Evolutionary conservation across 345 rosid species (phyloP), one percentile per base, ranked within the genome.

Genomic region (Firmiana major): DNA sequence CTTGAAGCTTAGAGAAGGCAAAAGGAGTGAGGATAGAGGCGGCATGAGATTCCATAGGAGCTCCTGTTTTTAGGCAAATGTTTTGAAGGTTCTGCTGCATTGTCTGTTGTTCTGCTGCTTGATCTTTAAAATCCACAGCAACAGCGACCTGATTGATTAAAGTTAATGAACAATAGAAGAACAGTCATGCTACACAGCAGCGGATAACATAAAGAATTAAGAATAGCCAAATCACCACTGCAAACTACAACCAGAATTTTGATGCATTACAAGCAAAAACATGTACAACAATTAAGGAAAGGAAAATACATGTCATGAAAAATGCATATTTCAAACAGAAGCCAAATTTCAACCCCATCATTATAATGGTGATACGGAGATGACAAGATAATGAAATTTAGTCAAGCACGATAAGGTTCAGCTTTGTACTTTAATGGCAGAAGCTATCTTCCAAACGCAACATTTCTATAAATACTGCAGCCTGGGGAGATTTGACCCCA

Each of bases 1-100:
- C 97, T 85, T 95, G 99, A 86, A 95, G 98, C 86, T 88, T 93
- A 36, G 96, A 91, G 87, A 95, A 93, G 63, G 98, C 97, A n/a
- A 87, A 91, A 15, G 98, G 98, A 43, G 99, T 93, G 78, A 95
- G 93, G 75, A 95, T 83, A 3, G 92, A 74, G 43, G 96, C 97
- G 7, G 98, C 97, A 77, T 95, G 94, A 24, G 97, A 89, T 84
- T 95, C 97, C 99, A 95, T 95, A 6, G 99, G 98, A 6, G 97
- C 97, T 0, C 98, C 98, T 0, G 98, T 93, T 80, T 95, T 93
- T 58, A 93, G 84, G 86, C 87, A 85, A 73, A 93, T 91, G 75
- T 95, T 95, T 79, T 93, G 98, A 59, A 95, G 90, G 83, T 93
- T 95, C 81, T 90, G 97, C 83, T 93, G 99, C 99, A 95, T 95